Evolutionary conservation across 2,329 filamentous ascomycete genomes (phyloP), one percentile per base, ranked within the genome.

Genomic region (Calonectria pteridis): DNA sequence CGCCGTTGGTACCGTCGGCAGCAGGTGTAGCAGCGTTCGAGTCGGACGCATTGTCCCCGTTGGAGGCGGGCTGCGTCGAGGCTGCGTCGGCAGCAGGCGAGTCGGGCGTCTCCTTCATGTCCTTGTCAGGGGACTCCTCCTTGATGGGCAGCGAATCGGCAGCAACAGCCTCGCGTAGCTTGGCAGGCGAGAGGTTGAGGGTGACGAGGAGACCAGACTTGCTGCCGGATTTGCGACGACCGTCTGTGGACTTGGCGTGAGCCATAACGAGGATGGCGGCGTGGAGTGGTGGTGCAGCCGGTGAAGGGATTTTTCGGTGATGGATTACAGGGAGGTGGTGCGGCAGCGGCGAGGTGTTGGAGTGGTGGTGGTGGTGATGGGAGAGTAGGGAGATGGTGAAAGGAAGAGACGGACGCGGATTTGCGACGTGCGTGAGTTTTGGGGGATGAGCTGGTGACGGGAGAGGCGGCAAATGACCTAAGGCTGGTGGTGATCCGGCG

Each of bases 11-110:
- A 76, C 87, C 88, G 59, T 86, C 88, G 50, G 88, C 84, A 28
- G 86, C 88, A 18, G 91, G 91, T 20, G 91, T 93, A 51, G 89
- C 89, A 26, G 90, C 88, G 76, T 88, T 90, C 29, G 91, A 92
- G 78, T 92, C 90, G 75, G 89, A 88, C 71, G 88, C 89, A 82
- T 88, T 89, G 75, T 92, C 91, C 70, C 86, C 87, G 78, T 87
- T 89, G 35, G 88, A 86, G 74, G 84, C 84, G 70, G 78, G 77
- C 69, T 78, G 77, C 13, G 78, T 84, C 71, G 84, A 82, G 55
- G 85, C 81, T 13, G 85, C 83, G 58, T 84, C 83, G 40, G 87
- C 63, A 28, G 85, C 85, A 2, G 89, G 86, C 43, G 90, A 90
- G 58, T 84, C 84, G 76, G 87, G 84, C 67, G 77, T 78, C 37